Evolutionary conservation across 2,329 filamentous ascomycete genomes (phyloP).

Genomic region (Colletotrichum sp.): DNA sequence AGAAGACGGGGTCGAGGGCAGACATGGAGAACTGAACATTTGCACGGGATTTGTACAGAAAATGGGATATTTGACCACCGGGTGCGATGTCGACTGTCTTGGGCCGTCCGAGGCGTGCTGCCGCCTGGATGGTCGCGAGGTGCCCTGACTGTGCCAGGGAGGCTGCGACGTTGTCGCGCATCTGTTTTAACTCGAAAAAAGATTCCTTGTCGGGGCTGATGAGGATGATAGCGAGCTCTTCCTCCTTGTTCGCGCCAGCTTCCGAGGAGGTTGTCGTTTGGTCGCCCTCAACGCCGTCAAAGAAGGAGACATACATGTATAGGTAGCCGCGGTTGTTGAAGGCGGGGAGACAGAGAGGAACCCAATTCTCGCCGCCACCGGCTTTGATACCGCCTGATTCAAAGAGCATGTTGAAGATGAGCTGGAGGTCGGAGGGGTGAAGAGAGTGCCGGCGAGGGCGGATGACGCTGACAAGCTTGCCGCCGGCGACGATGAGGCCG

Average conservation of each 20-base stretch:
- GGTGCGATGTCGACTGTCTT: constrained; percentile 77
- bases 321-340: constrained; percentile 97
- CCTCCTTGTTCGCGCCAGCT: constrained; percentile 68
- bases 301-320: constrained; percentile 99
- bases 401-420: constrained; percentile 99
- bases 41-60: constrained; percentile 90
- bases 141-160: constrained; percentile 79
- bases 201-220: constrained; percentile 93
- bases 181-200: constrained; percentile 86
- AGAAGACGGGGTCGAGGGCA: constrained; percentile 74
- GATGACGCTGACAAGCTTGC: constrained; percentile 91
- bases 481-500: constrained; percentile 90
- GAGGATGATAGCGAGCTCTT: constrained; percentile 88
- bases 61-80: constrained; percentile 83
- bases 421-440: constrained; percentile 91
- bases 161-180: constrained; percentile 66
- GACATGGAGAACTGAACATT: constrained; percentile 98
- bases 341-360: constrained; percentile 91
- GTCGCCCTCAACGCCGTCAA: constrained; percentile 64
- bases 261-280: constrained; percentile 34
- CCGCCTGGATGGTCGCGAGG: constrained; percentile 74
- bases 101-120: constrained; percentile 75
- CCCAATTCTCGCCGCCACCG: constrained; percentile 94
- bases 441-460: constrained; percentile 93
- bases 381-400: constrained; percentile 91